Conservation (phyloP, 148 eudicot genomes). For the Fagopyrum tataricum region DNA sequence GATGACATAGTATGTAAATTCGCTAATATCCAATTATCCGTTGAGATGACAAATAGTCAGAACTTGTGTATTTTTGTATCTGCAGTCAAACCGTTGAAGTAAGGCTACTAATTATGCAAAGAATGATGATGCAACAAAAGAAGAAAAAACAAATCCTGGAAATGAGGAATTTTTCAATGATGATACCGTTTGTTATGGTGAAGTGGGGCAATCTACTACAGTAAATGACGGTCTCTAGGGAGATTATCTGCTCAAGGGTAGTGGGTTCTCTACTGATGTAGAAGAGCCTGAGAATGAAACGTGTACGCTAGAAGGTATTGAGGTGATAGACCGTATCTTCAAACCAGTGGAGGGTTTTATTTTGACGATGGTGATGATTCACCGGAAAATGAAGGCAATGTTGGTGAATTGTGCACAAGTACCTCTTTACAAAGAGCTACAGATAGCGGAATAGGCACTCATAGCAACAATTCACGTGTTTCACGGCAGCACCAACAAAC, state of each 20-base stretch:
- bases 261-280: constrained; percentile 42
- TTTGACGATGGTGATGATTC: constrained; percentile 31
- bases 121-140: constrained; percentile 29
- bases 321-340: constrained; percentile 42
- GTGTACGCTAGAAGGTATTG: constrained; percentile 17
- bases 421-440: not conserved
- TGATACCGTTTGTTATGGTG: constrained; percentile 13
- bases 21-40: not conserved
- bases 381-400: constrained; percentile 1
- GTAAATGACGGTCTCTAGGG: constrained; percentile 18
- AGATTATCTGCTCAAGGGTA: constrained; percentile 28
- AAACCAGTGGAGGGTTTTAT: constrained; percentile 77
- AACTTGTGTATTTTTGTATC: not conserved
- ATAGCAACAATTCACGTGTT: constrained; percentile 9
- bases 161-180: constrained; percentile 8
- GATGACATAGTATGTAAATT: not conserved
- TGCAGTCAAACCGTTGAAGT: constrained; percentile 62
- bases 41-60: not conserved
- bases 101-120: constrained; percentile 52
- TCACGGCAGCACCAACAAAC: constrained; percentile 14
- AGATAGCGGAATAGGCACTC: constrained; percentile 7
- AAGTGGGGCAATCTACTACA: constrained; percentile 12
- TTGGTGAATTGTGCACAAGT: constrained; percentile 1
- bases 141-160: constrained; percentile 17
- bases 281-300: constrained; percentile 22